Conservation (phyloP, 306 rosid species). For the Cicer chorassanicum region DNA sequence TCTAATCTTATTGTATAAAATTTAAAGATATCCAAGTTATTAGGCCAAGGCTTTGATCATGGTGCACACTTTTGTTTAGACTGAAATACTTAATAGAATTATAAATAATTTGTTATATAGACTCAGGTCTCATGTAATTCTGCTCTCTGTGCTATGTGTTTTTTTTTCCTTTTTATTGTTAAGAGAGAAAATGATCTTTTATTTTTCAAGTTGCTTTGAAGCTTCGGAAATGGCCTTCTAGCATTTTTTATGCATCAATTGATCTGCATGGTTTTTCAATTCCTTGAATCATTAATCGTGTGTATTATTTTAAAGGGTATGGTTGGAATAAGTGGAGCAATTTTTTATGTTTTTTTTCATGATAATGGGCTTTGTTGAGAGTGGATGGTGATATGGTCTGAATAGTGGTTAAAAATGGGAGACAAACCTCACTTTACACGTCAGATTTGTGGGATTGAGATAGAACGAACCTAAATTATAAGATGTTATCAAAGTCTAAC, state of each 20-base stretch:
- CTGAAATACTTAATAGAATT: slow-evolving; percentile 17
- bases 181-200: slow-evolving; percentile 1
- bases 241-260: slow-evolving; percentile 14
- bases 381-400: not conserved
- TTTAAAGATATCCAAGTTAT: slow-evolving; percentile 36
- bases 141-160: slow-evolving; percentile 7
- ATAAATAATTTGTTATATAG: slow-evolving; percentile 1
- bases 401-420: not conserved
- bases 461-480: not conserved
- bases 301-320: slow-evolving; percentile 15
- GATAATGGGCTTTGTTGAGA: not conserved
- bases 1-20: slow-evolving; percentile 31
- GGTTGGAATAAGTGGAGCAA: slow-evolving; percentile 20
- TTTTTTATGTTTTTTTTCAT: not conserved
- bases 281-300: slow-evolving; percentile 7
- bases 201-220: slow-evolving; percentile 18
- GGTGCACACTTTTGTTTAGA: slow-evolving; percentile 35
- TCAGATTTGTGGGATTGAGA: not conserved
- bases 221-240: slow-evolving; percentile 21
- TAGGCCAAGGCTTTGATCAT: slow-evolving; percentile 3
- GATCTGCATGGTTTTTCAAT: not conserved
- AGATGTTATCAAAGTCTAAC: not conserved
- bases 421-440: not conserved
- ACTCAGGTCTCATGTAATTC: slow-evolving; percentile 10
- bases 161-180: not conserved